Conservation (phyloP, 352 stramenopile species). For the Pythium monospermum region DNA sequence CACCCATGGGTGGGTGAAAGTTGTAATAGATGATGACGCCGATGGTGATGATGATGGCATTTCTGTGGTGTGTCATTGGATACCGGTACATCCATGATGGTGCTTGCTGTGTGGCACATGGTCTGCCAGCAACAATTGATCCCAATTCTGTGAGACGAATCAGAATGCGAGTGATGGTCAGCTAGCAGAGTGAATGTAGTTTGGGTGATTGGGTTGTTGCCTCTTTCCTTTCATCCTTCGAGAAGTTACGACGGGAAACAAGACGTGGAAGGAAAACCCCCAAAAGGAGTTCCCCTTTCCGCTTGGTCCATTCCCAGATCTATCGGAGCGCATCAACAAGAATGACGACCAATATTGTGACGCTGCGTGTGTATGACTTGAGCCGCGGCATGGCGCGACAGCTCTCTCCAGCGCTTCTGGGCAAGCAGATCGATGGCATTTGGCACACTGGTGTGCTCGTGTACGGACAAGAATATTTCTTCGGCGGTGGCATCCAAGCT, state of each 20-base stretch:
- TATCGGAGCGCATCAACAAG: neutral
- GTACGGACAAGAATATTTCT: slow-evolving; percentile 92
- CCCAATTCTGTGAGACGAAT: no score
- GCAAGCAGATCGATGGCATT: slow-evolving; percentile 92
- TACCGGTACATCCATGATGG: no score
- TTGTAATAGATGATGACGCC: neutral
- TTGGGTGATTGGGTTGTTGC: neutral
- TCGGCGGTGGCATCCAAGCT: slow-evolving; percentile 89
- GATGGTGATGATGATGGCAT: neutral
- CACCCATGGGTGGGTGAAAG: no score
- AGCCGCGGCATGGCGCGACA: slow-evolving; percentile 89
- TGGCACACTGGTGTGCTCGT: slow-evolving; percentile 87
- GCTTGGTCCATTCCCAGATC: neutral
- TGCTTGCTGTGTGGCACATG: no score
- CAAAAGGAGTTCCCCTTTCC: no score
- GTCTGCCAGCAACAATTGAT: no score
- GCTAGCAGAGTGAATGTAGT: neutral
- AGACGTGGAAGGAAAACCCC: no score
- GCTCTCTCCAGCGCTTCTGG: slow-evolving; percentile 87
- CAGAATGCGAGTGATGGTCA: neutral
- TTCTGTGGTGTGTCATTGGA: no score
- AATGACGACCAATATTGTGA: slow-evolving; percentile 29
- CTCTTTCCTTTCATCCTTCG: neutral
- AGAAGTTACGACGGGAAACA: neutral
- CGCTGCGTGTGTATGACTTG: slow-evolving; percentile 95